These are phyloP conservation scores for Guadua angustifolia DNA, from an alignment of 176 grass and related monocot genomes.

Conservation along the genomic window DNA sequence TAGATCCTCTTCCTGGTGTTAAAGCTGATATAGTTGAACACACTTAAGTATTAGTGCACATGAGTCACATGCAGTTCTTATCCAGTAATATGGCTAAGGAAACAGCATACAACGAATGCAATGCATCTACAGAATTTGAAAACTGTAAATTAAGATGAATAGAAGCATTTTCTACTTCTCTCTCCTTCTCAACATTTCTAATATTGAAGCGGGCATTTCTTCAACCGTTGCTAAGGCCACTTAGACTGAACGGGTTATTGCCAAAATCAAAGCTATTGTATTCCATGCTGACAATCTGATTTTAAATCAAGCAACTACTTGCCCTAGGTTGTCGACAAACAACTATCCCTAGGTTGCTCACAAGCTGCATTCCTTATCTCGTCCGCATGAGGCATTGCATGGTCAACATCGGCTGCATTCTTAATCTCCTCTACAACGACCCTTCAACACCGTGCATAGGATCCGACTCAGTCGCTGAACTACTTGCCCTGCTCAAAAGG, in stretches of 20 bases:
- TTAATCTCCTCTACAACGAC: slow-evolving; percentile 17
- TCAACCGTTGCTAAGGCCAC: neutral
- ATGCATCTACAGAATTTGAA: neutral
- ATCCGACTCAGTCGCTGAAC: neutral
- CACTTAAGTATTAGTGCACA: neutral
- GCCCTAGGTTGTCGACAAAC: too few relatives aligned
- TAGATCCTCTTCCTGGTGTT: slow-evolving; percentile 92
- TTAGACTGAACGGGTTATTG: neutral
- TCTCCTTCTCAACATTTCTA: neutral
- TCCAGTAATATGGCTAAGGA: neutral
- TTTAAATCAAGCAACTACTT: slow-evolving; percentile 17
- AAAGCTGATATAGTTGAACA: slow-evolving; percentile 49
- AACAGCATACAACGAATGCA: neutral
- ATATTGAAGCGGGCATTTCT: neutral
- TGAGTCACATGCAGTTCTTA: neutral
- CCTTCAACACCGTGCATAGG: slow-evolving; percentile 34
- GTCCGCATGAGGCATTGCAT: slow-evolving; percentile 29
- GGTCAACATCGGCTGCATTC: slow-evolving; percentile 31
- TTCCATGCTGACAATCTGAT: slow-evolving; percentile 18
- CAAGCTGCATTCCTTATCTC: too few relatives aligned
- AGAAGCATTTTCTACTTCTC: neutral
- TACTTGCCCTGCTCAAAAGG: slow-evolving; percentile 27
- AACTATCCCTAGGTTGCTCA: too few relatives aligned
- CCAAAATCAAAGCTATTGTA: slow-evolving; percentile 13
- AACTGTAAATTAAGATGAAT: neutral